A percentile compares a stretch with the other conserved stretches of the same genome.
These are phyloP conservation scores for Debaryomyces sp. DNA, from an alignment of 1,139 yeast species.

Conservation along the genomic window DNA sequence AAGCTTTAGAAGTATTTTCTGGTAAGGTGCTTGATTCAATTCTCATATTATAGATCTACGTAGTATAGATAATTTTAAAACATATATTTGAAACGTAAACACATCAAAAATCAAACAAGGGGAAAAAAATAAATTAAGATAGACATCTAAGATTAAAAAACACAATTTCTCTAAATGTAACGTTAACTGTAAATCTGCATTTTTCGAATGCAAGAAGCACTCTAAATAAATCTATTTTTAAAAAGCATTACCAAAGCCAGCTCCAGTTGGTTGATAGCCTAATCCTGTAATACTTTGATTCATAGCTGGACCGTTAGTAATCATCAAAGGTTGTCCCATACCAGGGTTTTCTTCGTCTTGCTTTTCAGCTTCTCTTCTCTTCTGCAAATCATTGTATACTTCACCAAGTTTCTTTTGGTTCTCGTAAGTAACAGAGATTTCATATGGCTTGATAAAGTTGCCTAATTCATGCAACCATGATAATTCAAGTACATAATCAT, in stretches of 20 bases:
- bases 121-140: conserved; percentile 1
- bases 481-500: conserved; percentile 84
- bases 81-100: conserved; percentile 6
- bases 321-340: conserved; percentile 59
- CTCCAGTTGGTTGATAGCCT: conserved; percentile 68
- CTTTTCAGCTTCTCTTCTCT: conserved; percentile 64
- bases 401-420: conserved; percentile 68
- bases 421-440: conserved; percentile 79
- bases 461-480: conserved; percentile 86
- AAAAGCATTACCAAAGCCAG: conserved; percentile 65
- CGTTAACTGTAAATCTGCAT: conserved; percentile 1
- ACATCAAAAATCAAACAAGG: conserved; percentile 5
- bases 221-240: conserved; percentile 17
- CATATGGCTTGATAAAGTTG: conserved; percentile 87
- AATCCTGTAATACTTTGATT: conserved; percentile 33
- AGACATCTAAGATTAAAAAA: not conserved
- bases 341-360: conserved; percentile 51
- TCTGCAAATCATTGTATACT: conserved; percentile 69
- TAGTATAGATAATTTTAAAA: conserved; percentile 6
- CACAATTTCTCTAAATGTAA: not conserved
- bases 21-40: conserved; percentile 1
- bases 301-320: conserved; percentile 59
- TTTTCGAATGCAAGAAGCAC: not conserved
- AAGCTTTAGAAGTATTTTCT: conserved; percentile 11
- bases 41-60: conserved; percentile 1